These are phyloP conservation scores for Corylus avellana DNA, from an alignment of 306 rosid species.

Conservation along the genomic window DNA sequence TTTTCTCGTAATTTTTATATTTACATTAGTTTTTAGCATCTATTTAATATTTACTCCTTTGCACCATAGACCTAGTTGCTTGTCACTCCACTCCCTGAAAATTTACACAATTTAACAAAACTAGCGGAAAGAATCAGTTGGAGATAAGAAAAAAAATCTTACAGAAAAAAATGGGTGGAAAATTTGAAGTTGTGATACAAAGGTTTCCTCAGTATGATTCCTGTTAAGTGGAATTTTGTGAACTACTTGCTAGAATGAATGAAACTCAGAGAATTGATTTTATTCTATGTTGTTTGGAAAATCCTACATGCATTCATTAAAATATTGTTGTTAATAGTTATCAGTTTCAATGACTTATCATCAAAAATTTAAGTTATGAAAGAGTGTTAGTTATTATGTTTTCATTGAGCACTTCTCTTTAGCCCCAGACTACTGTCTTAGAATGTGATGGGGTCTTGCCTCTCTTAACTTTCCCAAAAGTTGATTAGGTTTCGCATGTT, in stretches of 20 bases:
- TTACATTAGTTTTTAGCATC: background rate
- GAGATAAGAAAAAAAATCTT: background rate
- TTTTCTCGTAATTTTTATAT: background rate
- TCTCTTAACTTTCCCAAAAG: background rate
- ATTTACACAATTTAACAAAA: background rate
- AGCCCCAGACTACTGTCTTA: background rate
- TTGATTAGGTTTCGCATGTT: background rate
- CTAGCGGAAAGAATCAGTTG: background rate
- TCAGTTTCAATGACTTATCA: background rate
- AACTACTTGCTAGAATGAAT: background rate
- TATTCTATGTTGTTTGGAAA: background rate
- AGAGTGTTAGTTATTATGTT: background rate
- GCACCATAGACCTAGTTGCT: background rate
- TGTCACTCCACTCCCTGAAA: background rate
- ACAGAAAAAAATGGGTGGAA: background rate
- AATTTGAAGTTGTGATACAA: background rate
- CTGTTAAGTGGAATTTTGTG: background rate
- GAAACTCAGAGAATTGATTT: slow-evolving; percentile 1
- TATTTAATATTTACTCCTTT: background rate
- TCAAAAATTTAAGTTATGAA: background rate
- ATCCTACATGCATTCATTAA: background rate
- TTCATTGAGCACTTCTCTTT: background rate
- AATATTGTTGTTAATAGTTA: background rate
- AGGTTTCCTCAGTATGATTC: background rate
- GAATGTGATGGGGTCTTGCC: background rate